Evolutionary conservation across 2,329 filamentous ascomycete genomes (phyloP), one percentile per base, ranked within the genome.

Genomic region (Beauveria scarabaeidicola): DNA sequence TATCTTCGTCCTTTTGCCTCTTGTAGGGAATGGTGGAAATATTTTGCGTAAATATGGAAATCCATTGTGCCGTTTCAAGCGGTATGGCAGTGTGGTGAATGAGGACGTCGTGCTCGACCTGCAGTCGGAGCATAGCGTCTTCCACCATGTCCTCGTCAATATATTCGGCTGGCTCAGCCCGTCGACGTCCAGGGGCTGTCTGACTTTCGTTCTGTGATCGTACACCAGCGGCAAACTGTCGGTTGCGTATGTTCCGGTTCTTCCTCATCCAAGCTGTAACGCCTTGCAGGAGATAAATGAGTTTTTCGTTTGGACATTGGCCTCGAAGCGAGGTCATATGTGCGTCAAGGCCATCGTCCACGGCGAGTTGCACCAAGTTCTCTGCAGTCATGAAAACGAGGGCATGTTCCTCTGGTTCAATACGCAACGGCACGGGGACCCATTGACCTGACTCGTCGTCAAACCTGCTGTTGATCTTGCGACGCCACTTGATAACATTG

Each of bases 11-110:
- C 23, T 74, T 73, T 64, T 79, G 78, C 55, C 76, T 81, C 63
- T 83, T 83, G 70, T 92, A 92, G 0, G 88, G 89, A 23, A 88
- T 84, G 1, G 86, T 89, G 8, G 87, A 88, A 52, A 93, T 85
- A 69, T 93, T 87, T 67, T 91, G 87, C 0, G 90, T 93, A 66
- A 92, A 90, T 38, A 81, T 77, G 32, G 80, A 76, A 32, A 92
- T 84, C 86, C 88, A 90, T 65, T 87, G 81, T 2, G 88, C 87
- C 1, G 87, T 89, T 66, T 91, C 87, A 0, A 81, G 68, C 0
- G 80, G 67, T 2, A 75, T 72, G 15, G 71, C 72, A 1, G 87
- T 89, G 69, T 93, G 88, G 69, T 91, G 87, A 48, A 92, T 84
- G 4, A 90, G 74, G 23, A 82, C 82, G 5, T 77, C 75, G 70